phyloP scores from a whole-genome alignment of 805 yeast species.

The Saccharomycopsis malanga region DNA sequence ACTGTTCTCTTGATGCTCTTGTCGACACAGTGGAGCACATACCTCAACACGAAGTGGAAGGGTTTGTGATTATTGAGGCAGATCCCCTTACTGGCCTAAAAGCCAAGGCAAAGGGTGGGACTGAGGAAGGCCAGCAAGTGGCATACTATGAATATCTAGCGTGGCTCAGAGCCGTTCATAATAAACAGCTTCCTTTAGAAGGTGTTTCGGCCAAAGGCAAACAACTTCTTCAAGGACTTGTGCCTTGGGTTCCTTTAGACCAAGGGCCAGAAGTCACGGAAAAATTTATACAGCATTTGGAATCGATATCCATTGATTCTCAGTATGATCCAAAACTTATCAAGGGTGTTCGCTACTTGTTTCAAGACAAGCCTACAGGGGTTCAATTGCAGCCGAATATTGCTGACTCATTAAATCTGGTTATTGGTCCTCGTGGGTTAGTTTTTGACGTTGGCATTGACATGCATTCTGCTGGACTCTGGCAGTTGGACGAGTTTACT shows the following conservation, averaged over 20 bases:
- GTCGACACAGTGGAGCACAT: neutral
- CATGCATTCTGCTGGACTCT: slow-evolving; percentile 30
- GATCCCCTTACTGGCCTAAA: slow-evolving; percentile 3
- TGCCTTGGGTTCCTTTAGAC: slow-evolving; percentile 43
- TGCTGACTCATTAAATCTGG: slow-evolving; percentile 31
- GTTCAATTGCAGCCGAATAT: slow-evolving; percentile 29
- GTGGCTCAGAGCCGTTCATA: slow-evolving; percentile 3
- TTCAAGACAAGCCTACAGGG: slow-evolving; percentile 37
- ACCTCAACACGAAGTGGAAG: neutral
- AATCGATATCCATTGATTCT: slow-evolving; percentile 23
- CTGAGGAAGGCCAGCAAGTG: neutral
- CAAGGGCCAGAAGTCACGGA: slow-evolving; percentile 26
- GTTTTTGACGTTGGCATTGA: slow-evolving; percentile 41
- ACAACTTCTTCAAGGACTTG: slow-evolving; percentile 26
- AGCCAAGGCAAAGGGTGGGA: neutral
- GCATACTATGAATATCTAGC: slow-evolving; percentile 3
- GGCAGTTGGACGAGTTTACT: slow-evolving; percentile 36
- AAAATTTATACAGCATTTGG: slow-evolving; percentile 17
- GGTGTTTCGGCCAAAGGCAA: slow-evolving; percentile 3
- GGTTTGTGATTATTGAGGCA: slow-evolving; percentile 10
- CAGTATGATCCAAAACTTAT: slow-evolving; percentile 22
- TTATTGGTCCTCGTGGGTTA: slow-evolving; percentile 26
- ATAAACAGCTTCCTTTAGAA: slow-evolving; percentile 6
- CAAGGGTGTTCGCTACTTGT: slow-evolving; percentile 37
- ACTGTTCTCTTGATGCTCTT: slow-evolving; percentile 4